These are phyloP conservation scores for Dacryopinax spathularia DNA, from an alignment of 768 basidiomycete species.

Conservation along the genomic window DNA sequence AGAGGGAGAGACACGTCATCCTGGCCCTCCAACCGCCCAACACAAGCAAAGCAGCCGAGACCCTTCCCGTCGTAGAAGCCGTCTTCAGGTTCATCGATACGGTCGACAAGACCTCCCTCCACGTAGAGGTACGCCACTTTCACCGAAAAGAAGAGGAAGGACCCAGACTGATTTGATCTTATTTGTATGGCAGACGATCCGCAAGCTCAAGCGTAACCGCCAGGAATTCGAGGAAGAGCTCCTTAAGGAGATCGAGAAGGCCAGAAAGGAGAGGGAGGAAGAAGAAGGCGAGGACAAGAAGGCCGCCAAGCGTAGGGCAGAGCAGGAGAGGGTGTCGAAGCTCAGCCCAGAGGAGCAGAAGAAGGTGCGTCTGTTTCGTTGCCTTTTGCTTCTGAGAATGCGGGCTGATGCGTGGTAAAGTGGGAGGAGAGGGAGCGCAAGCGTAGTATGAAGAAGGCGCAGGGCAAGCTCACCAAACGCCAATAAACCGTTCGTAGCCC, in stretches of 20 bases:
- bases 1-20: conserved; percentile 59
- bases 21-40: conserved; percentile 49
- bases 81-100: conserved; percentile 65
- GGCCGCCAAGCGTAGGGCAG: conserved; percentile 55
- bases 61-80: conserved; percentile 46
- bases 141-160: too few species aligned
- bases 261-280: conserved; percentile 49
- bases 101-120: conserved; percentile 37
- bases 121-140: conserved; percentile 70
- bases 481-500: neutral
- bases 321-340: conserved; percentile 57
- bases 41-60: conserved; percentile 33
- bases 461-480: conserved; percentile 23
- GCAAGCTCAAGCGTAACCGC: conserved; percentile 58
- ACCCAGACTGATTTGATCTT: conserved; percentile 1
- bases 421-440: conserved; percentile 65
- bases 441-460: conserved; percentile 51
- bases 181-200: conserved; percentile 33
- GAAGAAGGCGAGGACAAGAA: conserved; percentile 54
- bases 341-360: conserved; percentile 69
- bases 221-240: conserved; percentile 58
- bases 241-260: conserved; percentile 49
- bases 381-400: neutral
- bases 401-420: conserved; percentile 23
- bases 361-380: conserved; percentile 37